Percentiles rank a stretch among this genome's conserved stretches.
These are phyloP conservation scores for Candida glaebosa DNA, from an alignment of 805 yeast species.

Conservation along the genomic window DNA sequence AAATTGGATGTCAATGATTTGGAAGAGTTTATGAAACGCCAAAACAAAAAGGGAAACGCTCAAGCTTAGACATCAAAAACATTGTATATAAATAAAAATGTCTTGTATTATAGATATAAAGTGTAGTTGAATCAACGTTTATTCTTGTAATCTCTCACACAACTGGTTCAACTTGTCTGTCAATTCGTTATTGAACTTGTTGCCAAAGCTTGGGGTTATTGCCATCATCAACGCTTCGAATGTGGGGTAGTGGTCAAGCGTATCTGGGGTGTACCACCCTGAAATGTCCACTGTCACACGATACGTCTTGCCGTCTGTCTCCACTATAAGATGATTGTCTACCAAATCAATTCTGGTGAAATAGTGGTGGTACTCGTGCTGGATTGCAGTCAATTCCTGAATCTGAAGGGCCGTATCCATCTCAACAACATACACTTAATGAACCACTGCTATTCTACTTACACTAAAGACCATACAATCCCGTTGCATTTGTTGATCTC, in stretches of 20 bases:
- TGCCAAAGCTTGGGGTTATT: constrained; percentile 19
- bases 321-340: background rate
- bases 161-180: constrained; percentile 14
- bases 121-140: too few species aligned
- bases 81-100: background rate
- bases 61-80: background rate
- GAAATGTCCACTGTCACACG: constrained; percentile 19
- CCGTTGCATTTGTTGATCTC: too few species aligned
- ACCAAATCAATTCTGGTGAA: constrained; percentile 15
- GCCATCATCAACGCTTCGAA: constrained; percentile 30
- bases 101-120: background rate
- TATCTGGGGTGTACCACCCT: constrained; percentile 26
- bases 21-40: constrained; percentile 37
- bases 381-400: constrained; percentile 18
- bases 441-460: background rate
- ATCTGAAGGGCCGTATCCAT: constrained; percentile 16
- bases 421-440: too few species aligned
- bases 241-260: constrained; percentile 19
- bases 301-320: background rate
- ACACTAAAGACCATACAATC: background rate
- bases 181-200: constrained; percentile 16
- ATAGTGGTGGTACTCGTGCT: constrained; percentile 19
- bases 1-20: constrained; percentile 74
- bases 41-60: constrained; percentile 10
- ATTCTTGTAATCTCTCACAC: too few species aligned